Evolutionary conservation across 768 basidiomycete species (phyloP).

Genomic region (Lentinula guzmanii): DNA sequence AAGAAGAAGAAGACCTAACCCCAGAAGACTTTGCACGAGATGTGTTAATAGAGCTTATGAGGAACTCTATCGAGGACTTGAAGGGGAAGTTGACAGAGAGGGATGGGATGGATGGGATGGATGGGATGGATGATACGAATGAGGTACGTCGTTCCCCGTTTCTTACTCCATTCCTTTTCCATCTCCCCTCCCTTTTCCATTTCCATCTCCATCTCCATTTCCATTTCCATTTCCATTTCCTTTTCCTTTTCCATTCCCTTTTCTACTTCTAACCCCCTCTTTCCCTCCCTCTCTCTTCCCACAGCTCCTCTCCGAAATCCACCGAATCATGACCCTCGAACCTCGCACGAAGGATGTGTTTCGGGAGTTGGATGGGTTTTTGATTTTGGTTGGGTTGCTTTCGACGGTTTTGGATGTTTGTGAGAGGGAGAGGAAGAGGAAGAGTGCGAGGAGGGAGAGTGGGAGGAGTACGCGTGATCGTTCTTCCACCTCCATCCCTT

Average conservation of each 20-base stretch:
- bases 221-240: no score
- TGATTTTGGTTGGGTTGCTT: conserved; percentile 67
- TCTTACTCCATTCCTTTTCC: no score
- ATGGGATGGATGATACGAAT: conserved; percentile 36
- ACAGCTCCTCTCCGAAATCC: conserved; percentile 63
- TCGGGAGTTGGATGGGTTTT: conserved; percentile 76
- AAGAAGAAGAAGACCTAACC: conserved; percentile 31
- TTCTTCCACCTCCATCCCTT: no score
- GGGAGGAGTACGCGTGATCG: no score
- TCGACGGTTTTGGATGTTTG: conserved; percentile 36
- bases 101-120: conserved; percentile 37
- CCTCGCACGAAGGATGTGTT: conserved; percentile 66
- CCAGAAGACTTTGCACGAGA: conserved; percentile 74
- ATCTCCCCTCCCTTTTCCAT: no score
- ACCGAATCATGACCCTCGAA: conserved; percentile 62
- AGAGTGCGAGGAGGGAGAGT: no score
- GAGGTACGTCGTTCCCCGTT: no score
- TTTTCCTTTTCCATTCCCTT: no score
- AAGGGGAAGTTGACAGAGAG: no score
- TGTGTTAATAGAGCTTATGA: conserved; percentile 66
- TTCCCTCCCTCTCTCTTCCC: no score
- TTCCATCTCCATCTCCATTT: background rate
- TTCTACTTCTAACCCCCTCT: no score
- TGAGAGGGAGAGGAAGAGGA: no score
- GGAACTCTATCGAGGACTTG: conserved; percentile 61